Evolutionary conservation across 2,329 filamentous ascomycete genomes (phyloP).

Genomic region (Fonsecaea erecta): DNA sequence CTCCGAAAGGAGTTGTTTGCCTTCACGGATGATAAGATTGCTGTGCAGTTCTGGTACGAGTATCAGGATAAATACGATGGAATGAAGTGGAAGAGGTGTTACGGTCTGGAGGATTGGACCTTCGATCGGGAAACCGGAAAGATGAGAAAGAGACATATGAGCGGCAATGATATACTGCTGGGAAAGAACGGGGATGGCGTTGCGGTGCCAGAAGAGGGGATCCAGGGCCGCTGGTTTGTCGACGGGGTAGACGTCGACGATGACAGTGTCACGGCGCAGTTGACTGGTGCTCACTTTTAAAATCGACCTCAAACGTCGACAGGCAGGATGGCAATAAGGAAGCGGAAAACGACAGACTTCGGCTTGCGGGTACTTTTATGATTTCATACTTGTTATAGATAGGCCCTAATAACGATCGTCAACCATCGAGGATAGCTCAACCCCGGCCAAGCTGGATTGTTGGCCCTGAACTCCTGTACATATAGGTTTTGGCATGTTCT

Average conservation of each 20-base stretch:
- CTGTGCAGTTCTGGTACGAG: constrained; percentile 91
- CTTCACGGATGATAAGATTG: constrained; percentile 62
- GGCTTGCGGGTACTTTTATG: background rate
- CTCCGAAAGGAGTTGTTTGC: constrained; percentile 80
- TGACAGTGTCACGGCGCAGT: constrained; percentile 35
- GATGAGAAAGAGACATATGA: constrained; percentile 56
- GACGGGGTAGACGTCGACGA: constrained; percentile 50
- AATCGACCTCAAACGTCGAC: background rate
- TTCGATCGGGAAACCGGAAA: constrained; percentile 48
- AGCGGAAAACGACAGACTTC: background rate
- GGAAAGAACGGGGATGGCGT: constrained; percentile 48
- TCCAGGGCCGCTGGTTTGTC: constrained; percentile 51
- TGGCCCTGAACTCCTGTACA: background rate
- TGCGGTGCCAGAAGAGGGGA: constrained; percentile 35
- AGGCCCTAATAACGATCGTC: constrained; percentile 27
- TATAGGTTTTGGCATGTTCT: constrained; percentile 9
- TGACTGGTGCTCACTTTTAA: constrained; percentile 37
- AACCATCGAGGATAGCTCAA: constrained; percentile 9
- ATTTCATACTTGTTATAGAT: constrained; percentile 4
- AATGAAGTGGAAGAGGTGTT: constrained; percentile 80
- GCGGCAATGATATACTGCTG: constrained; percentile 52
- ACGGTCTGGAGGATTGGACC: constrained; percentile 67
- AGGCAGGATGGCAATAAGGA: background rate
- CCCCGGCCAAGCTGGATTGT: background rate
- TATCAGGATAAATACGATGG: constrained; percentile 69